Evolutionary conservation across 2,329 filamentous ascomycete genomes (phyloP), one percentile per base, ranked within the genome.

Genomic region (Colletotrichum tabaci): DNA sequence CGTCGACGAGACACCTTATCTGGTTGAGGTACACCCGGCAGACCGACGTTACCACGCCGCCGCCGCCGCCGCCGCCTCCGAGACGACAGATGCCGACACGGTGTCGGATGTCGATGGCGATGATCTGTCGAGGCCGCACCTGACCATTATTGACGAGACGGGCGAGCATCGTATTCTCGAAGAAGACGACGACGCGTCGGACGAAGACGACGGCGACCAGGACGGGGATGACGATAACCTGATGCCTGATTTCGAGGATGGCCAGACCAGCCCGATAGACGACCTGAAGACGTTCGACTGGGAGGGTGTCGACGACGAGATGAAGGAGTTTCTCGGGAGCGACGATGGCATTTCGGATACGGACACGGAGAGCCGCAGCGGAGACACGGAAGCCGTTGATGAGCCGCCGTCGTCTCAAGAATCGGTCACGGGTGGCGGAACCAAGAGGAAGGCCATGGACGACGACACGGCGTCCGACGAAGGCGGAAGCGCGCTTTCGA

Each of bases 1-100:
- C 67, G 85, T 97, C 13, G 91, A 96, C 67, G 95, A 98, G 80
- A 87, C 87, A 2, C 91, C 92, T 0, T 98, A 96, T 77, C 84
- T 93, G n/a, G 81, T 97, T 57, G 87, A 92, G n/a, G 87, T 95
- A 2, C 91, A 94, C 62, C 90, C 92, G 0, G 89, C 91, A 21
- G 92, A 94, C 75, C 86, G 89, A 16, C 82, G 82, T 4, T 74
- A 77, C 70, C 49, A 55, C 15, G 82, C 80, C 16, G 30, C 30
- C 30, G 30, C 30, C 30, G 30, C 30, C 8, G 30, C 8, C 30
- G 30, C 30, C 30, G 80, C 82, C 16, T 73, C 61, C 56, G 79
- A 77, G 60, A 78, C 60, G 18, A 79, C 77, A 0, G 79, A 76
- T 15, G 66, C 61, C n/a, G 68, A 68, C 1, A 71, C 65, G 10